Base-by-base conservation (phyloP, 306 rosid genomes). In the Vachellia pachyceras region DNA sequence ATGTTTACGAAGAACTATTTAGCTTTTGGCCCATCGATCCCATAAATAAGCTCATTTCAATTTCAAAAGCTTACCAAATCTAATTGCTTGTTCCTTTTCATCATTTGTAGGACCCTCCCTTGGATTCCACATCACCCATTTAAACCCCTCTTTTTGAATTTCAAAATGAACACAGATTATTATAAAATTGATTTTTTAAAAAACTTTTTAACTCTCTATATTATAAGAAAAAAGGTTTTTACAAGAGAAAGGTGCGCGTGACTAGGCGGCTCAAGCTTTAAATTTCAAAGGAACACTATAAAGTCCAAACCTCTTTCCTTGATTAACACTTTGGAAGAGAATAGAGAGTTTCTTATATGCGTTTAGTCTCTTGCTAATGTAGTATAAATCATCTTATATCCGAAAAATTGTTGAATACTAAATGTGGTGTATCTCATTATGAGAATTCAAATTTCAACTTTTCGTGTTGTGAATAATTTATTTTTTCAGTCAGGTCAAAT, bases 101-200 rank as follows among this genome's bases (percentile, higher is more conserved):
- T 83, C 25, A 47, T 78, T 14, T 44, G 80, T 75, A 57, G 80
- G 72, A 10, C 85, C 72, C 67, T 44, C 9, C 8, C 41, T 36
- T 81, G 45, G 73, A 76, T 68, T 60, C 65, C 67, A 80, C 73
- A 41, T 74, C 83, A 73, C 67, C 79, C 69, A 10, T 64, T 13
- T 22, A 1, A 35, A 35, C 17, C 67, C 3, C 25, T 55, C 63
- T 22, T 58, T 58, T 58, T 22, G 6, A 58, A 58, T 22, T 9
- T 20, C 3, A 58, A 58, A 58, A 10, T 0, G 36, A 23, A 23
- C 4, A 3, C 63, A n/a, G 0, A 55, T 55, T 20, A 20, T 55
- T 55, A 55, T n/a, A n/a, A 8, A 55, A 55, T 8, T 55, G 8
- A 7, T 55, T n/a, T n/a, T n/a, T 3, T 5, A 25, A n/a, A 54